Percentiles rank a stretch among this genome's conserved stretches.
Conservation (phyloP, 768 basidiomycete species). For the Udeniomyces megalosporus region DNA sequence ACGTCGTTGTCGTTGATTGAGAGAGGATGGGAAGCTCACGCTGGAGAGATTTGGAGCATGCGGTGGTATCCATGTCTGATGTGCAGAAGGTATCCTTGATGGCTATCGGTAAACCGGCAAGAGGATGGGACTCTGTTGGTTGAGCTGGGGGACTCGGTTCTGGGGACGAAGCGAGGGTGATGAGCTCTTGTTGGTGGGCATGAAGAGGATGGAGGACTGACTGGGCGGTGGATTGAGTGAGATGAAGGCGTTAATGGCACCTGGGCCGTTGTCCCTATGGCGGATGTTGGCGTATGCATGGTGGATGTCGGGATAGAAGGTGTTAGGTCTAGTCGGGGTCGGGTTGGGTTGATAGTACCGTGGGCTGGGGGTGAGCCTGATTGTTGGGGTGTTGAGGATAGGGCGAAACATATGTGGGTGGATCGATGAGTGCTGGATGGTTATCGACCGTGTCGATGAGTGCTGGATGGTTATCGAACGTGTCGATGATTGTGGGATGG, state of each 20-base stretch:
- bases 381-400: no score
- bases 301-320: background rate
- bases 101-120: conserved; percentile 33
- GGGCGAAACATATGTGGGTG: no score
- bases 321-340: no score
- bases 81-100: conserved; percentile 84
- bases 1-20: background rate
- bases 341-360: no score
- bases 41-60: conserved; percentile 58
- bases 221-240: background rate
- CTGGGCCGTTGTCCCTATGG: background rate
- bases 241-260: conserved; percentile 9
- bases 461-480: no score
- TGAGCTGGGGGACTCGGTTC: no score
- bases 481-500: no score
- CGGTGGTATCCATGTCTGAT: conserved; percentile 46
- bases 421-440: no score
- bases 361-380: no score
- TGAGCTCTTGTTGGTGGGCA: background rate
- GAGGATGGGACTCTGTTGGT: background rate
- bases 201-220: background rate
- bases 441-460: no score
- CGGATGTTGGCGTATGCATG: conserved; percentile 8
- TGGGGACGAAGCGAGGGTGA: background rate
- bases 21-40: conserved; percentile 31